These are phyloP conservation scores for Fragaria nilgerrensis DNA, from an alignment of 306 rosid species.

Conservation along the genomic window DNA sequence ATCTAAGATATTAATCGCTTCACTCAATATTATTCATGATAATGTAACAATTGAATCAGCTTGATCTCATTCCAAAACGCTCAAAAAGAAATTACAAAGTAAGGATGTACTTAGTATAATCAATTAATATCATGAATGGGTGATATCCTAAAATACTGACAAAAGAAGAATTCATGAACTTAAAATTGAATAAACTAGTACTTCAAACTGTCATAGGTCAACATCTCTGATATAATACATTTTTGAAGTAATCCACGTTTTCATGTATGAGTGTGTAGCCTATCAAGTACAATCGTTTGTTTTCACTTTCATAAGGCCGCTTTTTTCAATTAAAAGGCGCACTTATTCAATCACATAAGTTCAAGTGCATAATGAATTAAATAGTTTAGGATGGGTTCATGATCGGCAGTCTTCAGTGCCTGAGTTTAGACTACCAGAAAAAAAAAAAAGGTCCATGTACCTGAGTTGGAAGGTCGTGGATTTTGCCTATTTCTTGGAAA, in stretches of 20 bases:
- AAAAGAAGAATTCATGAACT: background rate
- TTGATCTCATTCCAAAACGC: constrained; percentile 6
- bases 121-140: background rate
- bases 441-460: constrained; percentile 23
- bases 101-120: background rate
- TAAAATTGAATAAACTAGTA: background rate
- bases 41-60: background rate
- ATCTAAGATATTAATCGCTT: background rate
- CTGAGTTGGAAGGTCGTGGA: constrained; percentile 86
- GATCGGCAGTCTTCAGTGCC: background rate
- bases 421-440: too few relatives aligned
- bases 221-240: background rate
- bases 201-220: background rate
- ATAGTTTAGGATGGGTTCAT: background rate
- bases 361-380: background rate
- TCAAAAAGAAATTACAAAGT: background rate
- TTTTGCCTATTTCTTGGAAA: constrained; percentile 74
- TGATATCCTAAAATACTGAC: background rate
- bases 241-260: background rate
- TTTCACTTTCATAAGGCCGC: background rate
- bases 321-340: background rate
- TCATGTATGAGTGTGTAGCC: background rate
- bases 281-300: background rate
- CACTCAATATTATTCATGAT: background rate
- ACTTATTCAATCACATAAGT: background rate